Conservation (phyloP, 2,329 filamentous ascomycete genomes). For the Trichoderma harzianum region DNA sequence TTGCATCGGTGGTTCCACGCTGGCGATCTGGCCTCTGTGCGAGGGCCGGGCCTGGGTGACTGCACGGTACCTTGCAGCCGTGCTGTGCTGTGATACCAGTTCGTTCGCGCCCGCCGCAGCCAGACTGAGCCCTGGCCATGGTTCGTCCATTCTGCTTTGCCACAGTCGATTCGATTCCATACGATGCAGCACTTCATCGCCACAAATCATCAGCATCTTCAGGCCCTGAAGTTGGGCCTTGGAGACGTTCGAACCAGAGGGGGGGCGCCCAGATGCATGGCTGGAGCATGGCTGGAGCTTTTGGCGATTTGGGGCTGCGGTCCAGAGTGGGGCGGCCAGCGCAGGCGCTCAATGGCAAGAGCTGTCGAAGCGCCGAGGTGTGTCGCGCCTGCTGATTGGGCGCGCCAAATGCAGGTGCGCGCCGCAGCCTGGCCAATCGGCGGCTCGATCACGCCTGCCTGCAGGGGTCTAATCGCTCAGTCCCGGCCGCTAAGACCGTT, state of each 20-base stretch:
- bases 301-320: conserved; percentile 24
- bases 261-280: conserved; percentile 21
- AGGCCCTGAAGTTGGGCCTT: not conserved
- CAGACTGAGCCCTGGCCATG: not conserved
- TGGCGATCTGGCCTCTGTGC: conserved; percentile 18
- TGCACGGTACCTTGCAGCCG: conserved; percentile 20
- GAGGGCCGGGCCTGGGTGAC: not conserved
- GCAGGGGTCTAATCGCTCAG: conserved; percentile 37
- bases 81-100: not conserved
- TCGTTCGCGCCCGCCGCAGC: not conserved
- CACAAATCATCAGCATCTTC: not conserved
- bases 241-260: not conserved
- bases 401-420: conserved; percentile 27
- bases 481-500: conserved; percentile 22
- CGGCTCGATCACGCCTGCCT: conserved; percentile 31
- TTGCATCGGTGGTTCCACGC: conserved; percentile 19
- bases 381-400: conserved; percentile 37
- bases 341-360: conserved; percentile 32
- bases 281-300: conserved; percentile 32
- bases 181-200: not conserved
- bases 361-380: conserved; percentile 34
- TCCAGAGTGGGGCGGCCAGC: conserved; percentile 28
- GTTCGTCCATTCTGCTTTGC: not conserved
- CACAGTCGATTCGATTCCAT: not conserved
- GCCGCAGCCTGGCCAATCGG: conserved; percentile 32